Conservation (phyloP, 2,329 filamentous ascomycete genomes). For the Neopestalotiopsis sp. region DNA sequence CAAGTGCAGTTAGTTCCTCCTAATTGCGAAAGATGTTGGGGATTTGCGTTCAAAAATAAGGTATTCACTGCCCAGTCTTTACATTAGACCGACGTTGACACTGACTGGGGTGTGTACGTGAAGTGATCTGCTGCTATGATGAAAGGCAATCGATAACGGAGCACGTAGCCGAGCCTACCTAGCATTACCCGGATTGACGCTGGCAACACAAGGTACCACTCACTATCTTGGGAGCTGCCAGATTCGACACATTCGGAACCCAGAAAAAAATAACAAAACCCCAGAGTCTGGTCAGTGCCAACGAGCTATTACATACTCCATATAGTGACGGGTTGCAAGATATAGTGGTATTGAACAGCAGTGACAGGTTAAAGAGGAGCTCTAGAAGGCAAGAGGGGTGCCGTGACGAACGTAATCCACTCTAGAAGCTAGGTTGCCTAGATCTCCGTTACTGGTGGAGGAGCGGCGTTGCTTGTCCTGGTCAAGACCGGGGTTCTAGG, state of each 20-base stretch:
- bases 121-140: not conserved
- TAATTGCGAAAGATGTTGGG: too few relatives aligned
- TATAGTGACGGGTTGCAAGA: not conserved
- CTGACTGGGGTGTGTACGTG: not conserved
- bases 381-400: not conserved
- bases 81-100: not conserved
- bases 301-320: not conserved
- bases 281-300: not conserved
- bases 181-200: not conserved
- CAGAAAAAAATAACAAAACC: not conserved
- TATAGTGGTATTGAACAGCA: not conserved
- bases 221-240: not conserved
- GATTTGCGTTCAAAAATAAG: too few relatives aligned
- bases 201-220: not conserved
- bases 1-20: too few relatives aligned
- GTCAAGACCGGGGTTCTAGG: not conserved
- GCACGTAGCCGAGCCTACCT: not conserved
- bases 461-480: not conserved
- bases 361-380: not conserved
- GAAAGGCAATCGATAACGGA: constrained; percentile 1
- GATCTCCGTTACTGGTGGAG: constrained; percentile 11
- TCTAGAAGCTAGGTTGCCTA: constrained; percentile 13
- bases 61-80: not conserved
- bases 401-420: constrained; percentile 10
- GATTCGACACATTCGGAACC: too few relatives aligned